Base-by-base conservation (phyloP, 2,329 filamentous ascomycete genomes). In the Aspergillus tamarii region DNA sequence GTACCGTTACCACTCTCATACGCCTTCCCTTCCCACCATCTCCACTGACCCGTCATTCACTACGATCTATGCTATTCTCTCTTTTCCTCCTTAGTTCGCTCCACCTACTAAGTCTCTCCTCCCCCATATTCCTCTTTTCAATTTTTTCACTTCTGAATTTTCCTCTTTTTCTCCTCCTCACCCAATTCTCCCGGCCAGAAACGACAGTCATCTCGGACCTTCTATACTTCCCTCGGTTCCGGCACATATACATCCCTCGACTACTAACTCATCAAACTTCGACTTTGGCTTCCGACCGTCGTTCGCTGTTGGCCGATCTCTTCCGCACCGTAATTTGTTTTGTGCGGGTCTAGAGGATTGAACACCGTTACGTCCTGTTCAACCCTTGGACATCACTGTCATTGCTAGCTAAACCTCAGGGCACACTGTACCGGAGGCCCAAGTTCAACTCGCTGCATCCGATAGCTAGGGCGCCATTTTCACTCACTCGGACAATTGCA, bases 151-250 rank as follows among this genome's bases (percentile, higher is more conserved):
- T 64, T 64, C 63, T 68, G 55, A 53, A 67, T 66, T 66, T 64
- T 56, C 60, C 28, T 57, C 50, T 60, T 60, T 60, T 62, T 56
- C 64, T 68, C 65, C 65, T 68, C 65, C 67, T 64, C 63, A 67
- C 66, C 66, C 72, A 67, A 67, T 68, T 65, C 67, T 68, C 68
- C 67, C 68, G 64, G 66, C 66, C 65, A 69, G 63, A 70, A 64
- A 66, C 66, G 65, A 59, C 64, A 62, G 67, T 65, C 69, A 48
- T 56, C 48, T 30, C 52, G 50, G 54, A 56, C 45, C 52, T 63
- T 69, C 62, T 61, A 66, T 64, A 61, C 66, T 57, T 63, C 68
- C 64, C 65, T 14, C 67, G 64, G 67, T 58, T 57, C 60, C 62
- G 52, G 52, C 34, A 60, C 61, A 39, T 64, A 59, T 57, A 55